Percentiles rank a stretch among this genome's conserved stretches.
Conservation (phyloP, 345 rosid genomes). For the Camelina hispida region DNA sequence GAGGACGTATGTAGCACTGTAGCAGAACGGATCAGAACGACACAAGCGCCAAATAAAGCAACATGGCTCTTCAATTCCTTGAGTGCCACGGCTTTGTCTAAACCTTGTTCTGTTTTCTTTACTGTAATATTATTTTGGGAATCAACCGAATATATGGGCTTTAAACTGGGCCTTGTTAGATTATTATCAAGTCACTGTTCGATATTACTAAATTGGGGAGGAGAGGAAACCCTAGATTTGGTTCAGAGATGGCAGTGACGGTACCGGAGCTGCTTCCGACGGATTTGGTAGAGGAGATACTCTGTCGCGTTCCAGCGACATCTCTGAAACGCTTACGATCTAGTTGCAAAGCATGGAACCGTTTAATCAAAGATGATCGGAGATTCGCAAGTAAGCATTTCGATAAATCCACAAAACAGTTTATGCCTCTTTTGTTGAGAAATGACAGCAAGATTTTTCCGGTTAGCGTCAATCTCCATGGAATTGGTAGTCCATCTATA, state of each 20-base stretch:
- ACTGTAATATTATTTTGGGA: too few species aligned
- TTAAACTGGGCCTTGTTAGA: constrained; percentile 1
- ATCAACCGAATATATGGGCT: background rate
- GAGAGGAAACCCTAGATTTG: background rate
- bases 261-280: background rate
- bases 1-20: too few species aligned
- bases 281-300: background rate
- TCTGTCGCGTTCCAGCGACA: background rate
- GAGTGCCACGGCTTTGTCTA: too few species aligned
- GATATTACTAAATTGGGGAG: background rate
- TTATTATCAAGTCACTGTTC: background rate
- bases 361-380: background rate
- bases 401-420: background rate
- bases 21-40: too few species aligned
- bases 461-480: background rate
- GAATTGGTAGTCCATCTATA: background rate
- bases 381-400: background rate
- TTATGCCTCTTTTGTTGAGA: background rate
- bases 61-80: too few species aligned
- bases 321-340: background rate
- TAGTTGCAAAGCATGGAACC: background rate
- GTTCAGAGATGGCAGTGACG: background rate
- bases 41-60: too few species aligned
- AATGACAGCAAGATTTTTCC: background rate
- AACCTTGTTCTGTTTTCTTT: too few species aligned